Conservation (phyloP, 495 filamentous ascomycete species). For the Penicillium roqueforti region DNA sequence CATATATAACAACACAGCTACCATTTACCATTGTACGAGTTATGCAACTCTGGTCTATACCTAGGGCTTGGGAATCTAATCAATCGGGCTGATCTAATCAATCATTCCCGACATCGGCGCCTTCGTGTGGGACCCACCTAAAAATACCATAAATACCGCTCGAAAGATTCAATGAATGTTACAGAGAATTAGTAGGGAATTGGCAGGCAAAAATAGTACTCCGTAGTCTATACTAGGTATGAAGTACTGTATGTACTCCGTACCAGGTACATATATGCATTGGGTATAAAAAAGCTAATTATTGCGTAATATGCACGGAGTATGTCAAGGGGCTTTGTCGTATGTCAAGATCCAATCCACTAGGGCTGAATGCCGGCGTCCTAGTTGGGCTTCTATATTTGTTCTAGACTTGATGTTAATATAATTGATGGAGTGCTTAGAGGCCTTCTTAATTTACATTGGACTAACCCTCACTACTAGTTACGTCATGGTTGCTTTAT, state of each 20-base stretch:
- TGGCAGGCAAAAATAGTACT: too few species aligned
- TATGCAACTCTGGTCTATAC: background rate
- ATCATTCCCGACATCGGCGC: conserved; percentile 8
- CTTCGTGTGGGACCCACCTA: background rate
- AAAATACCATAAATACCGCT: background rate
- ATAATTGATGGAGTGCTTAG: too few species aligned
- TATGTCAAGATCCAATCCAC: background rate
- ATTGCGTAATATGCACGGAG: too few species aligned
- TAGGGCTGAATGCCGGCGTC: background rate
- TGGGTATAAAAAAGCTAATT: too few species aligned
- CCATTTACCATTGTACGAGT: background rate
- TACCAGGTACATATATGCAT: too few species aligned
- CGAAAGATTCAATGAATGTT: background rate
- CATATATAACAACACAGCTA: too few species aligned
- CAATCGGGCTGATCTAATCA: conserved; percentile 13
- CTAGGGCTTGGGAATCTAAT: conserved; percentile 4
- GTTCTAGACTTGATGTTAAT: too few species aligned
- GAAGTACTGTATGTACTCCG: too few species aligned
- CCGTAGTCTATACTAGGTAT: too few species aligned
- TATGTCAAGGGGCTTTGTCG: too few species aligned
- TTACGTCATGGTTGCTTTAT: background rate
- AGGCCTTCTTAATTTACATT: background rate
- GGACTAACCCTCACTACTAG: background rate
- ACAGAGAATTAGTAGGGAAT: background rate
- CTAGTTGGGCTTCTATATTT: too few species aligned